Base-by-base conservation (phyloP, 805 yeast genomes). In the Barnettozyma botsteinii region DNA sequence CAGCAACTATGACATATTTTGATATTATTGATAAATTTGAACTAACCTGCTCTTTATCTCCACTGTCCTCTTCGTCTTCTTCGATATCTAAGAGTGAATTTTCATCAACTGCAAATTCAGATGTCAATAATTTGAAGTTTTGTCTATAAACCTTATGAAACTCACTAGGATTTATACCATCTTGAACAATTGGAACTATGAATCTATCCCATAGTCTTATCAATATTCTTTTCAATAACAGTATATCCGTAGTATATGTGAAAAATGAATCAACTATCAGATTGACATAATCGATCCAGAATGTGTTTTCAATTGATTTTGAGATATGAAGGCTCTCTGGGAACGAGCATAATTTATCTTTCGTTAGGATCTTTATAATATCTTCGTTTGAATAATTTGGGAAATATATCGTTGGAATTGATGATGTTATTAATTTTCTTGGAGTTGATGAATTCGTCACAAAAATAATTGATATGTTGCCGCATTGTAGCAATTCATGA, bases 1-100 rank as follows among this genome's bases (percentile, higher is more conserved):
- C 80, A 1, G 96, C 86, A 24, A 87, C 72, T 13, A 88, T 60
- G n/a, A 89, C 61, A 53, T 73, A 85, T 53, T 85, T 83, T 3
- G 91, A 73, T 36, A 75, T 70, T 8, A 54, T 56, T 0, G 89
- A 77, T 31, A 85, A 61, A 47, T 79, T 81, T 37, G 69, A 59
- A 1, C 44, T 40, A n/a, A 31, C 4, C 2, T 39, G 45, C 37
- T 8, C 36, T 10, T 40, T 38, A 17, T 38, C 45, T 3, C 43
- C 43, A 7, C 47, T 41, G 2, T n/a, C 21, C 5, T 50, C 48
- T 5, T 43, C 45, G 2, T 32, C 27, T 2, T 39, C 47, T 5
- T 44, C 42, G 2, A 21, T 7, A 4, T 42, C 37, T 10, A 39
- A 20, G 4, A 24, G 19, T 23, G 38, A 31, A n/a, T 38, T 42